Evolutionary conservation across 176 grass and related monocot species (phyloP).

Genomic region (Carex pumila): DNA sequence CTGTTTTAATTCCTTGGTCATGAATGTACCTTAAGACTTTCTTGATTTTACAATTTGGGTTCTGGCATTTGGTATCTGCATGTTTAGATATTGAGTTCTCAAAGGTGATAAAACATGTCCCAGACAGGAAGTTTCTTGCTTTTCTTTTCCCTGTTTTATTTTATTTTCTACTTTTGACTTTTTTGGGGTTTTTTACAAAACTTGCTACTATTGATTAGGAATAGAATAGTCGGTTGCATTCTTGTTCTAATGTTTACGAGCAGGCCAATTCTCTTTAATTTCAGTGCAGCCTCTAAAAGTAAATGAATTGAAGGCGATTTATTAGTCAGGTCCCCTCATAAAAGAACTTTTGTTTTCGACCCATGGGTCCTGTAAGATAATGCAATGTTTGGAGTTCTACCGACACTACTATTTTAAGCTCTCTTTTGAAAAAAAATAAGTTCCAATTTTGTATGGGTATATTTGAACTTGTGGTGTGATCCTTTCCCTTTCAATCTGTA

Average conservation of each 20-base stretch:
- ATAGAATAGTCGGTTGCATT: background rate
- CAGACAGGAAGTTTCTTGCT: conserved; percentile 25
- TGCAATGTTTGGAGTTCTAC: background rate
- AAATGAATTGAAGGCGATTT: background rate
- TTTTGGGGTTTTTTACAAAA: conserved; percentile 14
- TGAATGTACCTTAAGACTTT: background rate
- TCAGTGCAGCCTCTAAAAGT: background rate
- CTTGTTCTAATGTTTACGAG: background rate
- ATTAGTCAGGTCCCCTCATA: background rate
- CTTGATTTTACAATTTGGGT: background rate
- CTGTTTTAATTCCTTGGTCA: background rate
- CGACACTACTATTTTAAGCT: background rate
- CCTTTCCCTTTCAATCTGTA: background rate
- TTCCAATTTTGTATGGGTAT: background rate
- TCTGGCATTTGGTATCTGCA: background rate
- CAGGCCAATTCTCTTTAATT: background rate
- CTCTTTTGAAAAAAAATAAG: background rate
- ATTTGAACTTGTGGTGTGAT: background rate
- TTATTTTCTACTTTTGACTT: conserved; percentile 11
- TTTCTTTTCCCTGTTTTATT: conserved; percentile 9
- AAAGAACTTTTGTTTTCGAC: background rate
- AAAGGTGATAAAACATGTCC: background rate
- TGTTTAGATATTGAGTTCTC: conserved; percentile 3
- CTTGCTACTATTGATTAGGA: background rate
- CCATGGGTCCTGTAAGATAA: background rate